Evolutionary conservation across 257 asterid genomes (phyloP), one percentile per base, ranked within the genome.

Genomic region (Apocynum venetum): DNA sequence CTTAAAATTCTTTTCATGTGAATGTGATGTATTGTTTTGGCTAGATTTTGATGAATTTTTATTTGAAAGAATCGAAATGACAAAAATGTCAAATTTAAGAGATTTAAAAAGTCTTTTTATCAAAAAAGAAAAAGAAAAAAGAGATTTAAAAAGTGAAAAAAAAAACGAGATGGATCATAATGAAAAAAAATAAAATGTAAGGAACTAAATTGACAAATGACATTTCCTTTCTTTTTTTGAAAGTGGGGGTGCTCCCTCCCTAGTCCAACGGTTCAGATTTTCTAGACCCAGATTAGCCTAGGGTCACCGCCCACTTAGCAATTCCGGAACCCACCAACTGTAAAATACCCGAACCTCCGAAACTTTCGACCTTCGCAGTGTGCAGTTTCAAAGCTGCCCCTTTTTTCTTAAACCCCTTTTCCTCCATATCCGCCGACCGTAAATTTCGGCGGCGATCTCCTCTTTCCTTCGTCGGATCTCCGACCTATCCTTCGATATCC

Each of bases 381-480:
- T 41, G 88, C 82, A 74, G 79, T 83, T 56, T 82, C 53, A 25
- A 25, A 10, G 63, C 87, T 77, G 80, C 79, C 80, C 81, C 31
- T 25, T 25, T 76, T 77, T 63, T 38, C 63, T 65, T 49, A 56
- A 52, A 46, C 20, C 71, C 61, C 17, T 44, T 61, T 71, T 80
- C 70, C 44, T 40, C 75, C 75, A 47, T 64, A 6, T 4, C 46
- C 31, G 31, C 87, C 84, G 86, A 84, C 83, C 93, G 92, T 85
- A 87, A 76, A 72, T 31, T 46, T 85, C 83, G 91, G 89, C 87
- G 85, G 88, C 82, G 82, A 76, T 76, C 72, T 56, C n/a, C 69
- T 73, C 43, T 48, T 53, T 51, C 67, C 51, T 63, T 73, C 71
- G 82, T 84, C 87, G 88, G 88, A 81, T 81, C 80, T 83, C 88